Base-by-base conservation (phyloP, 495 filamentous ascomycete genomes). In the Hypoxylon fuscum region DNA sequence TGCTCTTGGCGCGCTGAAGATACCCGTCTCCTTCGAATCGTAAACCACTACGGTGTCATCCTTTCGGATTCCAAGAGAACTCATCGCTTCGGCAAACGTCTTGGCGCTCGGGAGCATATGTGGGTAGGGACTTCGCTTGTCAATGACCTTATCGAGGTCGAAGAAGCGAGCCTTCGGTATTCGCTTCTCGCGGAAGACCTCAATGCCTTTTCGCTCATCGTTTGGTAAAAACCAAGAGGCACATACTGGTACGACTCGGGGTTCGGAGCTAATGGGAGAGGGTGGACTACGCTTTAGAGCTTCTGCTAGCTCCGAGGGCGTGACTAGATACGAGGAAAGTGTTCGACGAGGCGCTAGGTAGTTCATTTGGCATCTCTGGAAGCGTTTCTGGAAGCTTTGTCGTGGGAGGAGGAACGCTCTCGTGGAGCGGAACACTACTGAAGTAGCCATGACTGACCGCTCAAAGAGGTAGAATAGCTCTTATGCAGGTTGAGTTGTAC, bases 191-290 rank as follows among this genome's bases (percentile, higher is more conserved):
- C 82, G 81, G 81, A 93, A 98, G 55, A 88, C 86, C 35, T 90
- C 78, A 61, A 83, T 79, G 44, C 96, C 96, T 53, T 82, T 93
- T 57, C 92, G 89, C 11, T 77, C 69, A 56, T 95, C 92, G 78
- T 96, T 97, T 34, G 96, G 95, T 65, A 98, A 84, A 69, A 97
- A 98, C 95, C 95, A 98, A 27, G 91, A 85, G 32, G 93, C 95
- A 72, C 91, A 97, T 46, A 98, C 76, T 1, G 96, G 92, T 48
- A 98, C 85, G 23, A 93, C 87, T 59, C 91, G 86, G 0, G 95
- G 88, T 1, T 89, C 84, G 22, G 90, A 88, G 11, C 88, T 88
- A 67, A 92, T 88, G 59, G 88, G 87, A 55, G 83, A 87, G 0
- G 87, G 80, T 4, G 91, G 81, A 68, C 90, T 92, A 70, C 88